A percentile compares a stretch with the other conserved stretches of the same genome.
These are phyloP conservation scores for Pinus tabuliformis DNA, from an alignment of 75 land plant species.

Conservation along the genomic window DNA sequence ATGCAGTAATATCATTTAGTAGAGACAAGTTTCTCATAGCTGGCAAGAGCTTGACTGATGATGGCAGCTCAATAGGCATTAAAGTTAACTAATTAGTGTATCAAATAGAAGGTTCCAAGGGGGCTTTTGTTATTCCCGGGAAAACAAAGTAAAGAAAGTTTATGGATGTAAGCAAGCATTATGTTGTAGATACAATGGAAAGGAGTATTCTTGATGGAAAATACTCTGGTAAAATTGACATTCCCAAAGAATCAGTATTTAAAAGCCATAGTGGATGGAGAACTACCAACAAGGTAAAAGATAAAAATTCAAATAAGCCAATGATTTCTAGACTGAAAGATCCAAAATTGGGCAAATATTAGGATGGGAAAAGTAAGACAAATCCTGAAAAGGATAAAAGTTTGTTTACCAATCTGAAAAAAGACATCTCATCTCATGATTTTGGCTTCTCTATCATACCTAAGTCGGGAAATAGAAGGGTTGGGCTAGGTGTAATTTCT, in stretches of 20 bases:
- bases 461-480: conserved; percentile 13
- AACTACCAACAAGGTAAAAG: conserved; percentile 25
- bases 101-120: conserved; percentile 60
- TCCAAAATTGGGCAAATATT: conserved; percentile 28
- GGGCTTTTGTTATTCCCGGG: conserved; percentile 69
- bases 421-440: conserved; percentile 1
- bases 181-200: conserved; percentile 23
- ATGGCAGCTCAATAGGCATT: conserved; percentile 20
- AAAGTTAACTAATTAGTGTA: conserved; percentile 38
- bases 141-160: conserved; percentile 78
- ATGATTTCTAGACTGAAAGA: conserved; percentile 24
- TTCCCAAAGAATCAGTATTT: conserved; percentile 31
- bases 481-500: conserved; percentile 2
- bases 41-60: conserved; percentile 28
- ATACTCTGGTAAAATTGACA: conserved; percentile 28
- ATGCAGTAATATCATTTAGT: conserved; percentile 21
- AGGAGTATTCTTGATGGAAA: conserved; percentile 18
- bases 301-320: conserved; percentile 28
- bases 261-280: conserved; percentile 19
- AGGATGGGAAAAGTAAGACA: conserved; percentile 17
- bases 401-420: neutral
- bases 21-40: conserved; percentile 39
- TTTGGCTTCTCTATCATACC: conserved; percentile 7
- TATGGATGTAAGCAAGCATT: conserved; percentile 84
- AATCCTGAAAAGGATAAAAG: conserved; percentile 20